A percentile compares a stretch with the other conserved stretches of the same genome.
These are phyloP conservation scores for Smittium mucronatum DNA, from an alignment of 371 early-diverging fungal species.

Conservation along the genomic window DNA sequence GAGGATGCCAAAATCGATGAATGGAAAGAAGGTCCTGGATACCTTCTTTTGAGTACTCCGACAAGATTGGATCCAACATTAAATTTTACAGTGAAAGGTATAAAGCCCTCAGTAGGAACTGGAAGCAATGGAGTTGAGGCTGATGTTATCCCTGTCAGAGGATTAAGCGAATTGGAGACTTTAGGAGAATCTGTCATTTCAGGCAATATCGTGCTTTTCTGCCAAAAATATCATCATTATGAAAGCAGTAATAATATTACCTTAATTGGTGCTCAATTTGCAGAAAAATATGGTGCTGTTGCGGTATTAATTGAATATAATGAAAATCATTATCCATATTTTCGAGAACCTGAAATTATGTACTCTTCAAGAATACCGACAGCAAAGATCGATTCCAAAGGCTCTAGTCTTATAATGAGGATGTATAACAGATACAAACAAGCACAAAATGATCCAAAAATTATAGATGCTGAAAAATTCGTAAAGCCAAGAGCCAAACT, in stretches of 20 bases:
- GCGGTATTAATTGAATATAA: conserved; percentile 40
- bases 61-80: conserved; percentile 29
- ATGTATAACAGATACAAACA: conserved; percentile 24
- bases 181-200: conserved; percentile 26
- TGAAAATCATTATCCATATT: conserved; percentile 31
- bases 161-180: conserved; percentile 33
- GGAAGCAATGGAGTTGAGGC: conserved; percentile 35
- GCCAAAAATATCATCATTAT: conserved; percentile 33
- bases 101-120: conserved; percentile 40
- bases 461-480: conserved; percentile 14
- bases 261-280: conserved; percentile 31
- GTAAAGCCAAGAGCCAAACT: conserved; percentile 33
- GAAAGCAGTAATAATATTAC: conserved; percentile 22
- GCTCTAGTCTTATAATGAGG: conserved; percentile 37
- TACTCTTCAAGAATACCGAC: conserved; percentile 35
- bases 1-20: conserved; percentile 37
- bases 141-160: conserved; percentile 32
- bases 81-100: conserved; percentile 35
- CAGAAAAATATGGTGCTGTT: conserved; percentile 39
- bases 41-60: conserved; percentile 32
- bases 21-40: conserved; percentile 39
- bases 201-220: conserved; percentile 38
- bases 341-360: conserved; percentile 38
- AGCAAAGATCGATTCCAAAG: conserved; percentile 39
- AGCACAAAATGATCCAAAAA: conserved; percentile 16